Conservation (phyloP, 768 basidiomycete species). For the Astraeus odoratus region DNA sequence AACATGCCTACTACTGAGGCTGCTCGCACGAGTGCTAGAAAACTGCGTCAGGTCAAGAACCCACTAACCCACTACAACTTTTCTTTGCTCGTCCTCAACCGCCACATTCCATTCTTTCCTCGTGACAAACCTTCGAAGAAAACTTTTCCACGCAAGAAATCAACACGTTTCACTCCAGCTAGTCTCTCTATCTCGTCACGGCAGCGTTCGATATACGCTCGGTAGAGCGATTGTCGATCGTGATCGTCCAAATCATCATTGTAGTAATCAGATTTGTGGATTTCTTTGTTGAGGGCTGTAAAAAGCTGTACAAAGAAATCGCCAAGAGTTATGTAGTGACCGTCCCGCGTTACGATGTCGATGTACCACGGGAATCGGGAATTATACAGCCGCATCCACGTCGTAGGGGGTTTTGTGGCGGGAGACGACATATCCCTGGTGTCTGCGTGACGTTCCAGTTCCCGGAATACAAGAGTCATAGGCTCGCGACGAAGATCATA, state of each 20-base stretch:
- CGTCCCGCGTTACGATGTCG: conserved; percentile 38
- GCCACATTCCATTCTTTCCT: conserved; percentile 55
- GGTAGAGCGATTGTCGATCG: conserved; percentile 37
- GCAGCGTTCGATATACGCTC: conserved; percentile 42
- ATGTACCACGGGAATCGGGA: conserved; percentile 60
- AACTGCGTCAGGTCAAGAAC: too few relatives aligned
- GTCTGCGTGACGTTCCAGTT: conserved; percentile 36
- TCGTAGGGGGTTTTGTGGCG: conserved; percentile 44
- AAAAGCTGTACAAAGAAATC: conserved; percentile 48
- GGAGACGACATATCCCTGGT: conserved; percentile 47
- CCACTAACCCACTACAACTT: neutral
- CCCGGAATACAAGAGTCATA: conserved; percentile 36
- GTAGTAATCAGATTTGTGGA: conserved; percentile 48
- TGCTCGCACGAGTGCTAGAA: too few relatives aligned
- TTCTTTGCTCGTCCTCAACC: conserved; percentile 45
- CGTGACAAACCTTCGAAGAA: conserved; percentile 49
- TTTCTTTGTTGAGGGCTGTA: conserved; percentile 35
- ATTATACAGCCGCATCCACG: conserved; percentile 50
- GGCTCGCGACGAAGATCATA: conserved; percentile 46
- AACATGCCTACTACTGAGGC: too few relatives aligned
- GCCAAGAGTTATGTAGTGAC: conserved; percentile 50
- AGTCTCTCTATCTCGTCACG: conserved; percentile 26
- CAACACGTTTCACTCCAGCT: conserved; percentile 48
- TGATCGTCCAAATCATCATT: conserved; percentile 47
- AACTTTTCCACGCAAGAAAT: conserved; percentile 50